Evolutionary conservation across 2,329 filamentous ascomycete species (phyloP).

Genomic region (Botrytis elliptica): DNA sequence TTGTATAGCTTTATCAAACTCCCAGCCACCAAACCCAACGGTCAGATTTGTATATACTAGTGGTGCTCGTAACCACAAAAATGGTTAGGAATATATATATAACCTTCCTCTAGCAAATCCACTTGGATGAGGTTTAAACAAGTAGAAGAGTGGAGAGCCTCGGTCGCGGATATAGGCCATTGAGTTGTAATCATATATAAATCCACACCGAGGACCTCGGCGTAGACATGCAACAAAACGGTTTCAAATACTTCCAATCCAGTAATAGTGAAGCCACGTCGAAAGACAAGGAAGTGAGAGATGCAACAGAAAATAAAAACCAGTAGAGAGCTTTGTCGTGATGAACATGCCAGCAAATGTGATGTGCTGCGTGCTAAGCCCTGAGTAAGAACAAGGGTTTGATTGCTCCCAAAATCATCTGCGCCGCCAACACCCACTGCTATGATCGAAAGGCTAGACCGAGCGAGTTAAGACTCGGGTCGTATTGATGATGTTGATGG

Average conservation of each 20-base stretch:
- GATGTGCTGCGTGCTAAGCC: background rate
- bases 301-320: background rate
- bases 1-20: background rate
- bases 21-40: background rate
- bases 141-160: constrained; percentile 8
- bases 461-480: background rate
- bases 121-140: background rate
- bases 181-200: background rate
- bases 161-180: background rate
- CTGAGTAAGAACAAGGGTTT: constrained; percentile 1
- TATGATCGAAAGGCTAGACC: background rate
- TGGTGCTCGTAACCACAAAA: background rate
- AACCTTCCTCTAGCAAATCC: background rate
- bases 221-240: constrained; percentile 3
- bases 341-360: background rate
- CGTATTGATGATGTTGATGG: background rate
- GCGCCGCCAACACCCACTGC: background rate
- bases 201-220: constrained; percentile 13
- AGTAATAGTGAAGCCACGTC: background rate
- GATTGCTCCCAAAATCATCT: background rate
- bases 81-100: background rate
- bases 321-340: background rate
- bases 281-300: constrained; percentile 9
- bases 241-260: background rate
- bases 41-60: background rate